A percentile compares a stretch with the other conserved stretches of the same genome.
Evolutionary conservation across 2,329 filamentous ascomycete genomes (phyloP).

Genomic region (Zymoseptoria ardabiliae): DNA sequence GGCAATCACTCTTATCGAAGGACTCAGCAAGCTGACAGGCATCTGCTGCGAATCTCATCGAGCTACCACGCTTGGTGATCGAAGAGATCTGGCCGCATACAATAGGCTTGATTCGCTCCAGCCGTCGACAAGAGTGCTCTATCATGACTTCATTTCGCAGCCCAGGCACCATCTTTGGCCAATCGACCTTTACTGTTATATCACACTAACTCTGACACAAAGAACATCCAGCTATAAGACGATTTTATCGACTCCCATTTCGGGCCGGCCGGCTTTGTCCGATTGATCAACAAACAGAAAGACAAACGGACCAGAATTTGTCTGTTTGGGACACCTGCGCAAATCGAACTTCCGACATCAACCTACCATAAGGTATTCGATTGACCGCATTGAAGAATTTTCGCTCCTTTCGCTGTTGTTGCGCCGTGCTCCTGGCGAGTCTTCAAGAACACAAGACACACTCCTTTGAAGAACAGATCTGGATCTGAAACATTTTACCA

Average conservation of each 20-base stretch:
- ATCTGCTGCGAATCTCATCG: background rate
- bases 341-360: background rate
- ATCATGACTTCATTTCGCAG: too few relatives aligned
- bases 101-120: background rate
- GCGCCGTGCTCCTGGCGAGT: background rate
- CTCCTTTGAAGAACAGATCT: background rate
- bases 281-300: background rate
- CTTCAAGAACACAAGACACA: background rate
- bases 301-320: background rate
- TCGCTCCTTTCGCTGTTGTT: background rate
- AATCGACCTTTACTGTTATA: background rate
- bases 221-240: background rate
- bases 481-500: background rate
- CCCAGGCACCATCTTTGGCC: too few relatives aligned
- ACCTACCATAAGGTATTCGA: background rate
- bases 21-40: background rate
- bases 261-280: background rate
- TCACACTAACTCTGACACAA: background rate
- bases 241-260: background rate
- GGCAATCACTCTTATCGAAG: too few relatives aligned
- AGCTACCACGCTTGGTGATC: background rate
- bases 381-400: background rate
- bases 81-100: background rate
- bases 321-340: background rate
- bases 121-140: background rate